phyloP scores from a whole-genome alignment of 2,329 filamentous ascomycete species.

The Botryotinia narcissicola region DNA sequence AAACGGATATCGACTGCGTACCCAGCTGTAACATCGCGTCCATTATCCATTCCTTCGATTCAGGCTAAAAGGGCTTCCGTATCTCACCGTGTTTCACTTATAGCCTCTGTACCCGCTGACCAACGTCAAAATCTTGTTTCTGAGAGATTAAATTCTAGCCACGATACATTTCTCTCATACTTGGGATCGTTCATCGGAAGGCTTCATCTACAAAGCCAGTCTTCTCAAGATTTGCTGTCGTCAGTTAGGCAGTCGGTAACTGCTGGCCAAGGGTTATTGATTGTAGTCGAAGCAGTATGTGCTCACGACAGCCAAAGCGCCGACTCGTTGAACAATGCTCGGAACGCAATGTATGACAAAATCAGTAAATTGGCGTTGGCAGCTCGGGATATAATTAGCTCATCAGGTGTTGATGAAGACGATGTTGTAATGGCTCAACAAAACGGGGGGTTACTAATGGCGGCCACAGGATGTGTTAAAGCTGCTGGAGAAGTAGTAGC shows the following conservation, averaged over 20 bases:
- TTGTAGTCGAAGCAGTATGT: constrained; percentile 78
- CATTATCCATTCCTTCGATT: constrained; percentile 32
- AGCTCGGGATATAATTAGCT: constrained; percentile 74
- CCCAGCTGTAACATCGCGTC: constrained; percentile 29
- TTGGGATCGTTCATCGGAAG: constrained; percentile 90
- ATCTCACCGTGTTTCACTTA: constrained; percentile 74
- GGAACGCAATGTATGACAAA: constrained; percentile 73
- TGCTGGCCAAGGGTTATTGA: constrained; percentile 75
- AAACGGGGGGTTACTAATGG: constrained; percentile 69
- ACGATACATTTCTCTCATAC: constrained; percentile 86
- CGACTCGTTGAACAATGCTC: constrained; percentile 64
- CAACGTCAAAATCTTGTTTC: constrained; percentile 75
- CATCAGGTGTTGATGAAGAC: constrained; percentile 63
- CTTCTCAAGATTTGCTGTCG: constrained; percentile 74
- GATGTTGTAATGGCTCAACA: constrained; percentile 80
- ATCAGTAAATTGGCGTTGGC: constrained; percentile 79
- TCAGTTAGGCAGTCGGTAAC: constrained; percentile 81
- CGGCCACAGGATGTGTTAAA: constrained; percentile 84
- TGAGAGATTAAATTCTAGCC: constrained; percentile 72
- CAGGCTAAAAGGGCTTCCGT: constrained; percentile 36
- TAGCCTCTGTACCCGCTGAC: constrained; percentile 61
- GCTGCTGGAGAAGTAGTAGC: constrained; percentile 88
- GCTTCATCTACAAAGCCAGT: constrained; percentile 88
- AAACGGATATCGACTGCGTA: constrained; percentile 33
- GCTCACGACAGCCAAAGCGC: constrained; percentile 70